Conservation (phyloP, 1,284 basidiomycete species). For the Schizophyllum amplum region DNA sequence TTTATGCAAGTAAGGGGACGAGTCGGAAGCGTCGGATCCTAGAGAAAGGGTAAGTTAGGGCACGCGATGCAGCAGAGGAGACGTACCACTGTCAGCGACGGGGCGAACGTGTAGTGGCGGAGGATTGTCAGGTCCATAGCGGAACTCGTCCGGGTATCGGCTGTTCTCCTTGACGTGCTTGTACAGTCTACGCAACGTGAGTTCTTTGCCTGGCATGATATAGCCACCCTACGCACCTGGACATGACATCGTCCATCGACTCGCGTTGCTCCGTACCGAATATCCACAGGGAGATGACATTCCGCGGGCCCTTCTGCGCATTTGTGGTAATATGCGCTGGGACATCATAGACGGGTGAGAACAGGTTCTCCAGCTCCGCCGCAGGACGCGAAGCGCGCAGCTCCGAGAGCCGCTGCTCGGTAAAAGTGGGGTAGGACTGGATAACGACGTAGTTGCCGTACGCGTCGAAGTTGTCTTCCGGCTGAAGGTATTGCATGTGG, state of each 20-base stretch:
- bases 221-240: constrained; percentile 35
- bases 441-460: constrained; percentile 66
- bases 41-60: constrained; percentile 2
- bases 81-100: background rate
- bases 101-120: constrained; percentile 30
- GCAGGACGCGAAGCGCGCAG: constrained; percentile 20
- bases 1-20: constrained; percentile 9
- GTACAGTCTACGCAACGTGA: constrained; percentile 38
- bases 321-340: constrained; percentile 21
- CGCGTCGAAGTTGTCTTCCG: constrained; percentile 71
- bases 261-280: constrained; percentile 65
- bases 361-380: background rate
- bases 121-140: constrained; percentile 56
- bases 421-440: constrained; percentile 64
- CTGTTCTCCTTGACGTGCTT: constrained; percentile 53
- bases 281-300: constrained; percentile 63
- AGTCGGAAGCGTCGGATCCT: constrained; percentile 3
- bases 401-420: constrained; percentile 39
- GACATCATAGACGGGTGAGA: background rate
- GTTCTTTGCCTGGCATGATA: background rate
- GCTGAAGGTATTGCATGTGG: constrained; percentile 68
- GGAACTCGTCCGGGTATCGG: constrained; percentile 61
- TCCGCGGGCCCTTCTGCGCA: constrained; percentile 37
- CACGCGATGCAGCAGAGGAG: constrained; percentile 15
- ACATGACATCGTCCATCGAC: constrained; percentile 59